Evolutionary conservation across 148 eudicot genomes (phyloP).

Genomic region (Rhododendron henanense): DNA sequence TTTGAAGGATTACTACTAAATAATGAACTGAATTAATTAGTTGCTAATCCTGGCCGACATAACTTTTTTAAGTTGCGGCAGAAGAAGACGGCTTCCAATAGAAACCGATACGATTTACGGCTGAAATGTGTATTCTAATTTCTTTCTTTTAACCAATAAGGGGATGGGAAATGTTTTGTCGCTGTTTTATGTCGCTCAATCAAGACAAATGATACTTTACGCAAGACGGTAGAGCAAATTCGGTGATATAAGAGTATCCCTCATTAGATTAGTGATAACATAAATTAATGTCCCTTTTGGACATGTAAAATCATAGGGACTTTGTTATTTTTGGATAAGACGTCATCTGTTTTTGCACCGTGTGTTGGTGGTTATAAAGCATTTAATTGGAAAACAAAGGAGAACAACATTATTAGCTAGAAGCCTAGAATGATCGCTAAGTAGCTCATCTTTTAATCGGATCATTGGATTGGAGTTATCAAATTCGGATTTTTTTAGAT

Average conservation of each 20-base stretch:
- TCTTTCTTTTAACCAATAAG: not conserved
- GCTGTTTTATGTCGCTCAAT: not conserved
- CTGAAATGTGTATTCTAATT: not conserved
- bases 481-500: too few species aligned
- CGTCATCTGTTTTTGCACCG: not conserved
- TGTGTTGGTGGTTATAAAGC: not conserved
- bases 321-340: not conserved
- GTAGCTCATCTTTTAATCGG: conserved; percentile 1
- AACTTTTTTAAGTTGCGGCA: not conserved
- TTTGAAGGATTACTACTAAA: not conserved
- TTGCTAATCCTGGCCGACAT: not conserved
- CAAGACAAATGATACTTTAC: not conserved
- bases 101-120: not conserved
- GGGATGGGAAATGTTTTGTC: not conserved
- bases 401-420: not conserved
- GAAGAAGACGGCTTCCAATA: not conserved
- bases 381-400: not conserved
- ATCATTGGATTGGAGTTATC: too few species aligned
- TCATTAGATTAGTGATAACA: not conserved
- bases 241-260: not conserved
- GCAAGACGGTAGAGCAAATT: not conserved
- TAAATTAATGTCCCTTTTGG: not conserved
- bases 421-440: not conserved
- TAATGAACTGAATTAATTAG: not conserved
- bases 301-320: not conserved